phyloP scores from a whole-genome alignment of 495 filamentous ascomycete species.

The Talaromyces liani region DNA sequence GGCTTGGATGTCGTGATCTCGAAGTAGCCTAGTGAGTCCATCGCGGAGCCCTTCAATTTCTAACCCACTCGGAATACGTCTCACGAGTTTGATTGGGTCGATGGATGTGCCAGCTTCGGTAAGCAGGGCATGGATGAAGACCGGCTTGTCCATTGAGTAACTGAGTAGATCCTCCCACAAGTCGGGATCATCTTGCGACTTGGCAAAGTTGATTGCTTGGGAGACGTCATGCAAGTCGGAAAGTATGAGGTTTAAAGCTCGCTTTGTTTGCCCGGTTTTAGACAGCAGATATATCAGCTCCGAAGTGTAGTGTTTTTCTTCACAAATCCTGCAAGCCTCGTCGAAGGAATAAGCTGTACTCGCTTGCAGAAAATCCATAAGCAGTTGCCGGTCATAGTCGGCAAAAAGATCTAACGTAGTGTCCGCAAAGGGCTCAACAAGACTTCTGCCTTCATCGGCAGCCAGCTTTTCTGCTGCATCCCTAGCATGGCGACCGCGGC shows the following conservation, averaged over 20 bases:
- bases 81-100: slow-evolving; percentile 80
- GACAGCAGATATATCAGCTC: slow-evolving; percentile 92
- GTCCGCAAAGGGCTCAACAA: slow-evolving; percentile 81
- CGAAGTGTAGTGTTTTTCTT: slow-evolving; percentile 66
- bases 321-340: slow-evolving; percentile 67
- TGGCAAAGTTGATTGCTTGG: slow-evolving; percentile 88
- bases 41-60: slow-evolving; percentile 85
- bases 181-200: slow-evolving; percentile 81
- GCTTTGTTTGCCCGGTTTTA: slow-evolving; percentile 87
- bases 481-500: slow-evolving; percentile 28
- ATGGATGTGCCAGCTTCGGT: slow-evolving; percentile 92
- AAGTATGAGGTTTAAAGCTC: slow-evolving; percentile 85
- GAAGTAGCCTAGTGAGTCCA: slow-evolving; percentile 75
- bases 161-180: slow-evolving; percentile 92
- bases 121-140: slow-evolving; percentile 84
- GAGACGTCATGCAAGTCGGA: slow-evolving; percentile 79
- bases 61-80: slow-evolving; percentile 82
- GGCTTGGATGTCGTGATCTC: slow-evolving; percentile 88
- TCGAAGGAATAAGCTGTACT: slow-evolving; percentile 81
- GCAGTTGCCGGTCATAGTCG: slow-evolving; percentile 64
- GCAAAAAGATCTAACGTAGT: slow-evolving; percentile 80
- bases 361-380: slow-evolving; percentile 81
- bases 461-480: slow-evolving; percentile 39
- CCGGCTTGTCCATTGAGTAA: slow-evolving; percentile 93
- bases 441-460: slow-evolving; percentile 57